Evolutionary conservation across 495 filamentous ascomycete genomes (phyloP), one percentile per base, ranked within the genome.

Genomic region (Talaromyces borbonicus): DNA sequence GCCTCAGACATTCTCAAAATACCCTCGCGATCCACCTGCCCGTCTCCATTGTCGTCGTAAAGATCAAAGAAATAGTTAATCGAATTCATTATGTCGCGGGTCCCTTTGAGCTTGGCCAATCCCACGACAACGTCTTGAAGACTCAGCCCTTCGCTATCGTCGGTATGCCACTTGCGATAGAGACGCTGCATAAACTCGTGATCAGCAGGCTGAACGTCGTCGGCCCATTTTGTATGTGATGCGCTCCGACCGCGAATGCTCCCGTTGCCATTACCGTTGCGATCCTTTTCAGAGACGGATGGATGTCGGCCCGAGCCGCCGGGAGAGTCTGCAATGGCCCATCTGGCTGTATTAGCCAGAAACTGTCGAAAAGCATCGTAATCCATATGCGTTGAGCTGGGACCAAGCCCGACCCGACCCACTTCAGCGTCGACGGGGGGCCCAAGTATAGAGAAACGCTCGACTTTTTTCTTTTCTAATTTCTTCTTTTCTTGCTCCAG

Each of bases 1-100:
- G 89, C 88, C 65, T 98, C 92, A 1, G 89, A 95, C 51, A 97
- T 96, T 43, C 88, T 75, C 35, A 98, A 66, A 47, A 98, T 97
- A 14, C 92, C 92, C 62, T 98, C 92, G 3, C 93, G 80, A 62
- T 98, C 92, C n/a, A 98, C 89, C 51, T 78, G 84, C 5, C 93
- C 92, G 61, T 93, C 86, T 2, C 81, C 79, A 57, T 86, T 81
- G 53, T 98, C 90, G 60, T 97, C 93, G 57, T 97, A 95, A 0
- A 98, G 77, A 56, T 95, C 82, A 53, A 97, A 98, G 66, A 97
- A 98, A 60, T 96, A 97, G 39, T 80, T 88, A 56, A 98, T 97
- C 50, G 82, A 89, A 25, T 86, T 84, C 90, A 97, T 95, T 52
- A 98, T 94, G 61, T 97, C 92, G 31, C 80, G 79, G 19, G 84